Conservation (phyloP, 2,329 filamentous ascomycete genomes). For the Thielaviopsis ethacetica region DNA sequence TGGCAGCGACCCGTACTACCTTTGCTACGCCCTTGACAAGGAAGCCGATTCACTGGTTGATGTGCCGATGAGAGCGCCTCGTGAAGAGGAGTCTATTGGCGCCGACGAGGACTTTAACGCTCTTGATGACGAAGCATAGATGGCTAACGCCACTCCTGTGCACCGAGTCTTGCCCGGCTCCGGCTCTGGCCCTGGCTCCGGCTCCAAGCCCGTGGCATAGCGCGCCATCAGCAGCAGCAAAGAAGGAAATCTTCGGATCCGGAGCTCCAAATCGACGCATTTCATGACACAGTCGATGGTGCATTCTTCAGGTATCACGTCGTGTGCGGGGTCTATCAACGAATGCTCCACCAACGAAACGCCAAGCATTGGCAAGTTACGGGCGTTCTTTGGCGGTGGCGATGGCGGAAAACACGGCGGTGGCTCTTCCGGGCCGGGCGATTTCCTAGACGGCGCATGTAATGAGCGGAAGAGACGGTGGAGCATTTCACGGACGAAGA, state of each 20-base stretch:
- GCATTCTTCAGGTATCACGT: not conserved
- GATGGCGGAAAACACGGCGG: not conserved
- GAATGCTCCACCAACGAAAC: not conserved
- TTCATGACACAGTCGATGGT: not conserved
- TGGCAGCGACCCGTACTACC: conserved; percentile 64
- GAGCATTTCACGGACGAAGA: not conserved
- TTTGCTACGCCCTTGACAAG: conserved; percentile 64
- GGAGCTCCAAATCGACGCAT: not conserved
- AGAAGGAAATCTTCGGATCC: not conserved
- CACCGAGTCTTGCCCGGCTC: not conserved
- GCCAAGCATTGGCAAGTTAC: not conserved
- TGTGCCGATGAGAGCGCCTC: conserved; percentile 24
- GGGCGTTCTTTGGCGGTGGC: not conserved
- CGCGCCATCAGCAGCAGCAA: not conserved
- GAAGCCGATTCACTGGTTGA: conserved; percentile 38
- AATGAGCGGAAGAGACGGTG: not conserved
- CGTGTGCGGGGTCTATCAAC: not conserved
- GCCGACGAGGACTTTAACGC: conserved; percentile 2
- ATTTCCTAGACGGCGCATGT: not conserved
- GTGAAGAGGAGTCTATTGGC: conserved; percentile 4
- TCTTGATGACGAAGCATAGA: conserved; percentile 6
- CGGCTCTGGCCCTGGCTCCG: no score
- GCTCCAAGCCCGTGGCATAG: not conserved
- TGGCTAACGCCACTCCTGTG: not conserved
- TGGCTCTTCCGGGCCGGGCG: not conserved